Percentiles rank a stretch among this genome's conserved stretches.
phyloP scores from a whole-genome alignment of 2,329 filamentous ascomycete species.

The Macrophomina pseudophaseolina region DNA sequence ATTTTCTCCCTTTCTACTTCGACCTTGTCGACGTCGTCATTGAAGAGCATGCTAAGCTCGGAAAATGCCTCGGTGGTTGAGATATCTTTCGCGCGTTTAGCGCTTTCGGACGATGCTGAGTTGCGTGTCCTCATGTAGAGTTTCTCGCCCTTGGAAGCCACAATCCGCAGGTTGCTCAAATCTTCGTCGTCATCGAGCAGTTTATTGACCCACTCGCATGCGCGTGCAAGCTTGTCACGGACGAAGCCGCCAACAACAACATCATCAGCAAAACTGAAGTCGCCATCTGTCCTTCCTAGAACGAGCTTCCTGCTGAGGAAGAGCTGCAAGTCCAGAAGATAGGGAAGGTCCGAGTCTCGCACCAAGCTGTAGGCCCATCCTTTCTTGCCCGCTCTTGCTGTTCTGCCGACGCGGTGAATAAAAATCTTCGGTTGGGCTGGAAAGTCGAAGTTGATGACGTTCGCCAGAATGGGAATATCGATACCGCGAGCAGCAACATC shows the following conservation, averaged over 20 bases:
- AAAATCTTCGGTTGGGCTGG: slow-evolving; percentile 96
- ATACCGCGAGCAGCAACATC: slow-evolving; percentile 97
- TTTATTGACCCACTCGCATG: slow-evolving; percentile 83
- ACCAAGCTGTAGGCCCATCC: slow-evolving; percentile 97
- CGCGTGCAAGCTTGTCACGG: slow-evolving; percentile 73
- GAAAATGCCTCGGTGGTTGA: slow-evolving; percentile 72
- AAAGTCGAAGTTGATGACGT: slow-evolving; percentile 99
- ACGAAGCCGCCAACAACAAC: slow-evolving; percentile 80
- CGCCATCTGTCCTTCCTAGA: slow-evolving; percentile 69
- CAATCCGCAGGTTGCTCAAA: slow-evolving; percentile 69
- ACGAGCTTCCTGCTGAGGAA: slow-evolving; percentile 88
- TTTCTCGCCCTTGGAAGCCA: slow-evolving; percentile 87
- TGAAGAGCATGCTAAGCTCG: slow-evolving; percentile 81
- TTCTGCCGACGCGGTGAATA: slow-evolving; percentile 93
- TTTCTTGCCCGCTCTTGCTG: slow-evolving; percentile 87
- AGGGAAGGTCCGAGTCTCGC: slow-evolving; percentile 84
- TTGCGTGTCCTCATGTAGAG: slow-evolving; percentile 90
- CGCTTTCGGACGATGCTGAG: slow-evolving; percentile 87
- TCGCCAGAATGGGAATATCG: slow-evolving; percentile 93
- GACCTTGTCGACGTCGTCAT: slow-evolving; percentile 61
- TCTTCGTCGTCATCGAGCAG: slow-evolving; percentile 77
- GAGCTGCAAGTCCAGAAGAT: slow-evolving; percentile 89
- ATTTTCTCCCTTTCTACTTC: slow-evolving; percentile 77
- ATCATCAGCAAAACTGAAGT: slow-evolving; percentile 77
- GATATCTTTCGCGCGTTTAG: slow-evolving; percentile 81